These are phyloP conservation scores for Alternaria sp. DNA, from an alignment of 2,329 filamentous ascomycete species.

Conservation along the genomic window DNA sequence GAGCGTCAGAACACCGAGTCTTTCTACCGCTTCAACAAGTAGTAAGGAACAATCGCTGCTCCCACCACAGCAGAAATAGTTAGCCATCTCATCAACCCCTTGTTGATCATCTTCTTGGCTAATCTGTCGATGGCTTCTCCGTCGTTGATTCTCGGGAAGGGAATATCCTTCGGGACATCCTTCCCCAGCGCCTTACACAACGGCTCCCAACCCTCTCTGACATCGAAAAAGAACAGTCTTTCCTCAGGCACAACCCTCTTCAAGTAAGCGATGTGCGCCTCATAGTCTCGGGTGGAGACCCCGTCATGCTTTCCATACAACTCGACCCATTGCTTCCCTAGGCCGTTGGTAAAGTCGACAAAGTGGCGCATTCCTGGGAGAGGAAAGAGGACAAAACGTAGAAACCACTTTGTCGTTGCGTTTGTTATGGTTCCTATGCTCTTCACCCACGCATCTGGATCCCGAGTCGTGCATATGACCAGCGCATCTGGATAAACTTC, in stretches of 20 bases:
- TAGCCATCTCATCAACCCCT: conserved; percentile 43
- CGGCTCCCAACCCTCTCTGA: conserved; percentile 30
- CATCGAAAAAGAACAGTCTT: conserved; percentile 23
- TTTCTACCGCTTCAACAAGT: neutral
- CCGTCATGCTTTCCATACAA: conserved; percentile 12
- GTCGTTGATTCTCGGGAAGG: conserved; percentile 32
- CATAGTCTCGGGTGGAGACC: conserved; percentile 3
- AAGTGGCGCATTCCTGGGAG: conserved; percentile 28
- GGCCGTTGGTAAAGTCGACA: conserved; percentile 16
- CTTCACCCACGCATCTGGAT: conserved; percentile 29
- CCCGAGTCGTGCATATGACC: conserved; percentile 48
- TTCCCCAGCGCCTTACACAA: conserved; percentile 26
- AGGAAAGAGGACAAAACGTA: conserved; percentile 26
- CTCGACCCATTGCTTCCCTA: conserved; percentile 17
- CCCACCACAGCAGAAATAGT: conserved; percentile 13
- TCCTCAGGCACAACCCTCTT: conserved; percentile 23
- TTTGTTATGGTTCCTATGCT: conserved; percentile 20
- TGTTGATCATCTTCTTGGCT: conserved; percentile 18
- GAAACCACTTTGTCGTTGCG: conserved; percentile 18
- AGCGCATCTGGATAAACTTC: conserved; percentile 58
- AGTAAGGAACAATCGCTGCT: neutral
- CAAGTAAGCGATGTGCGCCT: conserved; percentile 20
- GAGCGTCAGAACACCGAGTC: neutral
- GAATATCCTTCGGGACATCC: conserved; percentile 16
- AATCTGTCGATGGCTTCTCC: conserved; percentile 27